Evolutionary conservation across 192 early-diverging fungal genomes (phyloP).

Genomic region (Backusella liffmaniae): DNA sequence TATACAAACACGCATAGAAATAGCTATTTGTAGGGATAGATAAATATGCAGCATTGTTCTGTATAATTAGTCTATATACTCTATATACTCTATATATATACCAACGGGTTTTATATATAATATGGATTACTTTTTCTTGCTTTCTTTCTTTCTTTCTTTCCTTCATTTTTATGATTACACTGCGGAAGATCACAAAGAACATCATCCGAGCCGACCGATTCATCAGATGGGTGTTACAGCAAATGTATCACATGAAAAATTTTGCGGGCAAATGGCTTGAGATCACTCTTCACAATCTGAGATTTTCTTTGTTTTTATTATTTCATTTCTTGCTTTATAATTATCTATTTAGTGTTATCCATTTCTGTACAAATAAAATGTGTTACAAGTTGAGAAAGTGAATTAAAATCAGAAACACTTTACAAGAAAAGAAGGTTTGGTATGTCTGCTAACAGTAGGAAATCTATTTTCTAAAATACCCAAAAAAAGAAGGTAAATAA

Average conservation of each 20-base stretch:
- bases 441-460: constrained; percentile 1
- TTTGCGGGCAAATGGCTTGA: neutral
- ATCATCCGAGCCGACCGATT: constrained; percentile 16
- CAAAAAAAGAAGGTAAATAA: neutral
- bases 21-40: neutral
- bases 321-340: neutral
- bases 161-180: neutral
- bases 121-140: neutral
- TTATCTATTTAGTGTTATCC: neutral
- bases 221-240: constrained; percentile 10
- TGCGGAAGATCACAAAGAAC: constrained; percentile 7
- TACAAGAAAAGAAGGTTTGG: neutral
- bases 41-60: neutral
- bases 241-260: neutral
- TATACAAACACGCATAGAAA: neutral
- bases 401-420: constrained; percentile 8
- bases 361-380: constrained; percentile 3
- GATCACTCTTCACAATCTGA: neutral
- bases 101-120: neutral
- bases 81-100: neutral
- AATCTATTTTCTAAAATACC: constrained; percentile 5
- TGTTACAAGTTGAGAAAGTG: neutral
- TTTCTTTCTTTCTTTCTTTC: neutral
- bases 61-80: neutral
- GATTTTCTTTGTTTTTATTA: constrained; percentile 5